These are phyloP conservation scores for Gorgonomyces haynaldii DNA, from an alignment of 192 early-diverging fungal species.

Conservation along the genomic window DNA sequence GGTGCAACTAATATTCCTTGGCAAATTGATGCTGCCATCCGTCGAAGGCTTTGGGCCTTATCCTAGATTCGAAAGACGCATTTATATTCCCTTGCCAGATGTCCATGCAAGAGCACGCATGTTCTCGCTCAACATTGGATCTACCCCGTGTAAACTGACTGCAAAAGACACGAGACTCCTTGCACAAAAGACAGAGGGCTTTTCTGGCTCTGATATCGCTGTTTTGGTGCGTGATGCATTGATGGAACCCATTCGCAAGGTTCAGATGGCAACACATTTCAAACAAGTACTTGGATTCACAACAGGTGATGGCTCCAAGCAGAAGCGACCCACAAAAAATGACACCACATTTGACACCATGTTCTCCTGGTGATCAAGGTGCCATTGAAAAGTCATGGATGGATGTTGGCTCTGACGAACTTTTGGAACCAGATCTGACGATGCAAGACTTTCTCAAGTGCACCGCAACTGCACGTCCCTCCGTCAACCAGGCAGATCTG, in stretches of 20 bases:
- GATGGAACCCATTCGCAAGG: conserved; percentile 95
- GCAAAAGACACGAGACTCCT: conserved; percentile 61
- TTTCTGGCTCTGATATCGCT: conserved; percentile 91
- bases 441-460: conserved; percentile 78
- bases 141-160: conserved; percentile 73
- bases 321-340: conserved; percentile 35
- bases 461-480: conserved; percentile 60
- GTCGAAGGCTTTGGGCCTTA: conserved; percentile 51
- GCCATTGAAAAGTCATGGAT: conserved; percentile 86
- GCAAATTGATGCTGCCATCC: conserved; percentile 87
- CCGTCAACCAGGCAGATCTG: conserved; percentile 76
- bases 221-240: conserved; percentile 90
- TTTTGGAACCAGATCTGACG: conserved; percentile 85
- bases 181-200: conserved; percentile 77
- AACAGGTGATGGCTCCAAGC: conserved; percentile 46
- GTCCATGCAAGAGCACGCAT: conserved; percentile 71
- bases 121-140: conserved; percentile 88
- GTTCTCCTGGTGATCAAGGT: conserved; percentile 81
- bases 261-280: conserved; percentile 89
- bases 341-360: conserved; percentile 69
- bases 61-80: conserved; percentile 85
- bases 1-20: conserved; percentile 97
- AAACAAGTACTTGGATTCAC: conserved; percentile 39
- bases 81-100: conserved; percentile 96
- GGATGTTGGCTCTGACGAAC: conserved; percentile 66